Evolutionary conservation across 2,329 filamentous ascomycete genomes (phyloP).

Genomic region (Apiospora arundinis): DNA sequence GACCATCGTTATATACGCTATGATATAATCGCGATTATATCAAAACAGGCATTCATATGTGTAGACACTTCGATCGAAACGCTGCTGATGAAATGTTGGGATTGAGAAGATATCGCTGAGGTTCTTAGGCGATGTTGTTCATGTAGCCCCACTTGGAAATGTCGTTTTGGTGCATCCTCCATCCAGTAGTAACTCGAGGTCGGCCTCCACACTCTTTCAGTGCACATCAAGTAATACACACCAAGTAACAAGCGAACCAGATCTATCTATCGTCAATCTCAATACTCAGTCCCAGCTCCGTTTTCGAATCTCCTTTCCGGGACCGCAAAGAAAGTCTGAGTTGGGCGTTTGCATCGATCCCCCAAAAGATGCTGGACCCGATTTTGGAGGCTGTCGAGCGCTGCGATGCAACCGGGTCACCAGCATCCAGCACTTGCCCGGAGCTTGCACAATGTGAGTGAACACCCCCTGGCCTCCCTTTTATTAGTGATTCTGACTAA

Average conservation of each 20-base stretch:
- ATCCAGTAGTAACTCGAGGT: background rate
- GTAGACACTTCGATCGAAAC: fast-evolving
- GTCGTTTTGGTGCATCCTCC: background rate
- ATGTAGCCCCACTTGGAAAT: conserved; percentile 15
- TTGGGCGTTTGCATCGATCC: too few species aligned
- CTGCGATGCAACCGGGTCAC: conserved; percentile 2
- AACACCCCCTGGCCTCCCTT: background rate
- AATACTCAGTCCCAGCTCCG: background rate
- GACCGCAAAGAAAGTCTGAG: background rate
- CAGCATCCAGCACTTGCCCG: background rate
- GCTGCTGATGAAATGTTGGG: too few species aligned
- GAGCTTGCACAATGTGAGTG: background rate
- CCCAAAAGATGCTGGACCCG: background rate
- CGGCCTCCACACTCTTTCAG: background rate
- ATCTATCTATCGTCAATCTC: too few species aligned
- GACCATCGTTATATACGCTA: too few species aligned
- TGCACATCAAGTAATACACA: background rate
- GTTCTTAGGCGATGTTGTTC: background rate
- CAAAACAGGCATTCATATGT: background rate
- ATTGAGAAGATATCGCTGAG: background rate
- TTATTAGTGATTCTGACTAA: background rate
- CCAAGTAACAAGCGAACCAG: background rate
- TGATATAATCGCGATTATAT: too few species aligned
- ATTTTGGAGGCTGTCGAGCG: background rate
- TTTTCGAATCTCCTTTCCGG: background rate